These are phyloP conservation scores for Pluteus cervinus DNA, from an alignment of 768 basidiomycete species.

Conservation along the genomic window DNA sequence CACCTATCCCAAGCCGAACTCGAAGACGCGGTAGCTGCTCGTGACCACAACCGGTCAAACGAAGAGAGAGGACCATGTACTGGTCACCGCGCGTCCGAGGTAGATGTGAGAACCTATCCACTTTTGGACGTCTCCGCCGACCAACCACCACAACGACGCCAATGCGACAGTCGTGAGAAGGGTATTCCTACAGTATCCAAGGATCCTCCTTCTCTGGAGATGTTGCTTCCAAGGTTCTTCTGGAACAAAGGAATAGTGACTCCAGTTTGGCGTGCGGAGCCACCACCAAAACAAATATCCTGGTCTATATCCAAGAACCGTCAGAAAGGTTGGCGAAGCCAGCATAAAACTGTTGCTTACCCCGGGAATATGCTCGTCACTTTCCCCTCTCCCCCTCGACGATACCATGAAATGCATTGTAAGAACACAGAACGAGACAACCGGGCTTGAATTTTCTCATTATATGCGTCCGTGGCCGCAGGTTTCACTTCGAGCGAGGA, in stretches of 20 bases:
- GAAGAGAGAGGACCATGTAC: no score
- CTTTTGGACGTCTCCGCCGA: no score
- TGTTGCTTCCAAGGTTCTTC: no score
- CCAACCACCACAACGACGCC: no score
- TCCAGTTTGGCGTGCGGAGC: conserved; percentile 21
- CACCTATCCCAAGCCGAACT: no score
- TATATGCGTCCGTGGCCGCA: conserved; percentile 16
- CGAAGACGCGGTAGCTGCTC: no score
- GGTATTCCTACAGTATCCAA: no score
- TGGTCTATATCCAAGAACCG: conserved; percentile 24
- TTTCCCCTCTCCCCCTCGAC: conserved; percentile 22
- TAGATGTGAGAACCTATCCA: no score
- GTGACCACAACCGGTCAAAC: no score
- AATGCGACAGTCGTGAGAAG: no score
- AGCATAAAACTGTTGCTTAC: conserved; percentile 7
- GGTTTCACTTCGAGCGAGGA: conserved; percentile 12
- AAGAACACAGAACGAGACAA: conserved; percentile 18
- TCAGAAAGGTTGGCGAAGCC: background rate
- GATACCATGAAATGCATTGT: conserved; percentile 32
- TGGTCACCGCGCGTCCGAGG: no score
- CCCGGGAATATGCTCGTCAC: conserved; percentile 30
- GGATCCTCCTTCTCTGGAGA: no score
- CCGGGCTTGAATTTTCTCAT: conserved; percentile 13
- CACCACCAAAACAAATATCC: conserved; percentile 29
- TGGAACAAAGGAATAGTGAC: conserved; percentile 28